Conservation (phyloP, 768 basidiomycete genomes). For the Obba rivulosa region DNA sequence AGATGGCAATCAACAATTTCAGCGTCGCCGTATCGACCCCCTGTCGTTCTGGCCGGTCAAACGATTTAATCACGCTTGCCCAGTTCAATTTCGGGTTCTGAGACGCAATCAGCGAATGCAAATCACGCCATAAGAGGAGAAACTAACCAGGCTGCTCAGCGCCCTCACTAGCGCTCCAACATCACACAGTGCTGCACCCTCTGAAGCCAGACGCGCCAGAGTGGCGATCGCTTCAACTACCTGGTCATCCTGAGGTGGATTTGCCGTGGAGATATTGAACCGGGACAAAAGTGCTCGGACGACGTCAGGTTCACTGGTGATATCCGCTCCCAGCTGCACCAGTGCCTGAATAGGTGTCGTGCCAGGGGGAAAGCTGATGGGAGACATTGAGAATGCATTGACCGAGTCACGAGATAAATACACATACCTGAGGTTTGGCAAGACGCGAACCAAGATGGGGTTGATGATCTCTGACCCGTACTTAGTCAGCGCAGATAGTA, state of each 20-base stretch:
- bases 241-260: slow-evolving; percentile 66
- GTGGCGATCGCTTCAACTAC: slow-evolving; percentile 67
- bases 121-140: not conserved
- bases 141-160: slow-evolving; percentile 67
- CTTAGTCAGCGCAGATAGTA: slow-evolving; percentile 71
- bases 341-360: slow-evolving; percentile 71
- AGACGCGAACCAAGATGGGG: slow-evolving; percentile 69
- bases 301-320: slow-evolving; percentile 69
- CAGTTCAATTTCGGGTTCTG: slow-evolving; percentile 71
- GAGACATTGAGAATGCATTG: slow-evolving; percentile 4
- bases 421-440: slow-evolving; percentile 68
- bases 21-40: slow-evolving; percentile 87
- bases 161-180: slow-evolving; percentile 69
- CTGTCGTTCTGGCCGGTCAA: slow-evolving; percentile 79
- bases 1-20: slow-evolving; percentile 83
- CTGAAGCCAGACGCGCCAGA: slow-evolving; percentile 62
- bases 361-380: slow-evolving; percentile 53
- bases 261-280: slow-evolving; percentile 69
- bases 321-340: slow-evolving; percentile 73
- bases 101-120: slow-evolving; percentile 6
- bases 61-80: slow-evolving; percentile 77
- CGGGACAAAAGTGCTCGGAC: slow-evolving; percentile 64
- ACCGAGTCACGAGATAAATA: not conserved
- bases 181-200: slow-evolving; percentile 71
- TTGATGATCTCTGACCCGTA: slow-evolving; percentile 72